These are phyloP conservation scores for Scutellaria baicalensis DNA, from an alignment of 257 asterid genomes.

Conservation along the genomic window DNA sequence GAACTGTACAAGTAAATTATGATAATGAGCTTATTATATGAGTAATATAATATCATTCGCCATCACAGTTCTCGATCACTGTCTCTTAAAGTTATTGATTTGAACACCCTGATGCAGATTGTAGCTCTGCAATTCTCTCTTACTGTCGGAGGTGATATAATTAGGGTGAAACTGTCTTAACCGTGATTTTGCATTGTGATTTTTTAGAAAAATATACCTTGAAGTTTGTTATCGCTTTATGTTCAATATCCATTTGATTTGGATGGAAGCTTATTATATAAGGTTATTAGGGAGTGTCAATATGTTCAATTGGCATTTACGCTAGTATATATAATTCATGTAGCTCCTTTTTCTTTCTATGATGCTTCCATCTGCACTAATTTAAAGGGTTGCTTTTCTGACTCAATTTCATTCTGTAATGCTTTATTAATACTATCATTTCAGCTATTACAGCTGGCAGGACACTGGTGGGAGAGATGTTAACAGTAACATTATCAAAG, in stretches of 20 bases:
- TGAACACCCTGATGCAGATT: not conserved
- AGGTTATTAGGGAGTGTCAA: not conserved
- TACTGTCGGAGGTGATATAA: not conserved
- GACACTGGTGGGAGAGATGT: slow-evolving; percentile 78
- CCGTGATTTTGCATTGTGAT: not conserved
- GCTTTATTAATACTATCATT: not conserved
- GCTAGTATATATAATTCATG: not conserved
- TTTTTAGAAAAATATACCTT: not conserved
- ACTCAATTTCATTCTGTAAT: not conserved
- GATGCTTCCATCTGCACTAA: not conserved
- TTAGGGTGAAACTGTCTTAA: not conserved
- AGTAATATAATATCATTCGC: not conserved
- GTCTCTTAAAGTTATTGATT: not conserved
- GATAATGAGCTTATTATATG: not conserved
- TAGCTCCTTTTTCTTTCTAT: not conserved
- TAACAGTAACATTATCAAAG: slow-evolving; percentile 60
- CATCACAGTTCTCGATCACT: too few relatives aligned
- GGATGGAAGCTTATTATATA: not conserved
- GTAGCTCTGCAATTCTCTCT: not conserved
- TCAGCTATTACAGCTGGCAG: slow-evolving; percentile 47
- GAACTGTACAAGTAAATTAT: not conserved
- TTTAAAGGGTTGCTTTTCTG: not conserved
- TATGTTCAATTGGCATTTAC: not conserved
- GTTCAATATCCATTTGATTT: not conserved
- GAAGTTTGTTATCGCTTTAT: not conserved